Conservation (phyloP, 768 basidiomycete genomes). For the Termitomyces sp. region DNA sequence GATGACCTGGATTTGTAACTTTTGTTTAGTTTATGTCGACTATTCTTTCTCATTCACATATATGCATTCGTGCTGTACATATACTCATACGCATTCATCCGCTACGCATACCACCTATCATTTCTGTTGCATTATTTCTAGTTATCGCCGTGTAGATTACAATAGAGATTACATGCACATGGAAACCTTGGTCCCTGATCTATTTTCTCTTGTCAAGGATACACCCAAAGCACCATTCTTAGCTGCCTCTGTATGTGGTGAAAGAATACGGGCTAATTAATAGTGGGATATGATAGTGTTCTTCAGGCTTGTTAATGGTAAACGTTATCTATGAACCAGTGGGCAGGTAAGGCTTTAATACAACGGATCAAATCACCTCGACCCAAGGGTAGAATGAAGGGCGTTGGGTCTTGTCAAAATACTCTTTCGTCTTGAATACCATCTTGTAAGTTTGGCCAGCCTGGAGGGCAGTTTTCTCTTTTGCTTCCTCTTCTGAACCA, state of each 20-base stretch:
- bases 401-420: constrained; percentile 61
- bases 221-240: constrained; percentile 8
- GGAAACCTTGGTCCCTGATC: constrained; percentile 20
- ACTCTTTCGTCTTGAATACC: constrained; percentile 76
- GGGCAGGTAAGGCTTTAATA: not conserved
- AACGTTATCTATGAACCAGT: constrained; percentile 63
- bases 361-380: constrained; percentile 41
- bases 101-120: constrained; percentile 24
- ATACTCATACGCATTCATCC: constrained; percentile 26
- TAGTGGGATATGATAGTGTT: constrained; percentile 91
- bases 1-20: constrained; percentile 22
- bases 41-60: constrained; percentile 21
- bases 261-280: constrained; percentile 88
- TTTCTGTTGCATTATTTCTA: constrained; percentile 17
- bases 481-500: constrained; percentile 37
- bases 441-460: constrained; percentile 74
- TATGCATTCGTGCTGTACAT: constrained; percentile 24
- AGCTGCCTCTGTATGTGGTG: constrained; percentile 93
- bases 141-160: constrained; percentile 25
- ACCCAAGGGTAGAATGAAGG: constrained; percentile 88
- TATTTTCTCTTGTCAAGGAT: constrained; percentile 6
- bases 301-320: constrained; percentile 58
- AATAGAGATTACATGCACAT: constrained; percentile 24
- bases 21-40: constrained; percentile 13
- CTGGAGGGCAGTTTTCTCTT: constrained; percentile 38